Conservation (phyloP, 2,329 filamentous ascomycete genomes). For the Cercospora zeina region DNA sequence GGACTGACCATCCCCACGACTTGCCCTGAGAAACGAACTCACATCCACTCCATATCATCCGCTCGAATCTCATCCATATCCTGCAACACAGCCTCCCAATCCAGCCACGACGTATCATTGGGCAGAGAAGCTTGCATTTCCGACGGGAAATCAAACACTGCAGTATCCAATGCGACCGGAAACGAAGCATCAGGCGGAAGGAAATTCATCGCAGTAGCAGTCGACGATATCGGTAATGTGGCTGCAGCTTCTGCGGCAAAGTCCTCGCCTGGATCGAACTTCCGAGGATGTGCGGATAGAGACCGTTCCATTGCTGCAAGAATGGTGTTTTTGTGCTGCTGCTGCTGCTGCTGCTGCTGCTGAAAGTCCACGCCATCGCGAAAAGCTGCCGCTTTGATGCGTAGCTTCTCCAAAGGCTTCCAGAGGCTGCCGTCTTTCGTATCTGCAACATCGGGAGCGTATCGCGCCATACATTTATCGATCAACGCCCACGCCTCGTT, state of each 20-base stretch:
- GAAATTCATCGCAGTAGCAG: background rate
- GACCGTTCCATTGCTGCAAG: background rate
- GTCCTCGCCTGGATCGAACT: background rate
- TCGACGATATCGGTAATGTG: background rate
- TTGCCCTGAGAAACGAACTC: no score
- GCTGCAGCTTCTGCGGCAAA: background rate
- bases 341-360: background rate
- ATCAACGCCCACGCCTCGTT: slow-evolving; percentile 55
- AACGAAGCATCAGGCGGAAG: slow-evolving; percentile 8
- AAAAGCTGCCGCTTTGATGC: slow-evolving; percentile 49
- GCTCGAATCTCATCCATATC: slow-evolving; percentile 48
- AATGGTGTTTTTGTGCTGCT: background rate
- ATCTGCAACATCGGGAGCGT: slow-evolving; percentile 53
- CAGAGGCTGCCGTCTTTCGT: slow-evolving; percentile 54
- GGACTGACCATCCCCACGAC: no score
- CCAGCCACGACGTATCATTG: slow-evolving; percentile 37
- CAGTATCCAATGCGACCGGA: slow-evolving; percentile 13
- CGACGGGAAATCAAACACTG: slow-evolving; percentile 25
- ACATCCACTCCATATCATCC: slow-evolving; percentile 56
- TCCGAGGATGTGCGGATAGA: background rate
- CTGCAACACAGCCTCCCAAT: slow-evolving; percentile 41
- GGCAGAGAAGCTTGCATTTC: slow-evolving; percentile 29
- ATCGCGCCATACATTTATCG: slow-evolving; percentile 49
- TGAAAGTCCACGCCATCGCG: slow-evolving; percentile 23
- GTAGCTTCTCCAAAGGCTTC: slow-evolving; percentile 56